Percentiles rank a stretch among this genome's conserved stretches.
Evolutionary conservation across 768 basidiomycete genomes (phyloP).

Genomic region (Leccinum ochraceum): DNA sequence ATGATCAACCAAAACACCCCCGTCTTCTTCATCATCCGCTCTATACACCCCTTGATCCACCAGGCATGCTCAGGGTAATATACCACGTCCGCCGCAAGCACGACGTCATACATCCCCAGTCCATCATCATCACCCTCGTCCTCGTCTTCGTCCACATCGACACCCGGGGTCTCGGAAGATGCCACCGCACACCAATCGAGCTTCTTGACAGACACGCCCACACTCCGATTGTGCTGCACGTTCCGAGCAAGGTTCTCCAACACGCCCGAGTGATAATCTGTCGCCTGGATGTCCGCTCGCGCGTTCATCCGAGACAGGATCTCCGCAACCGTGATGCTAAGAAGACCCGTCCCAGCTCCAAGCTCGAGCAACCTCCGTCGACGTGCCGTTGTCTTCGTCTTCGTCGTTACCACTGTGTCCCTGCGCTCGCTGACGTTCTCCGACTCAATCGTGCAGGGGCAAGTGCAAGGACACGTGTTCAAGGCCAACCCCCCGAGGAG

Average conservation of each 20-base stretch:
- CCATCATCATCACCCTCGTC: neutral
- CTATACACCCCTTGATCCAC: constrained; percentile 68
- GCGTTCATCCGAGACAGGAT: constrained; percentile 33
- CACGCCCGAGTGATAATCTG: constrained; percentile 79
- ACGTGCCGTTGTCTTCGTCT: neutral
- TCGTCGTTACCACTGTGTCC: neutral
- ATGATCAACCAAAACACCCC: constrained; percentile 77
- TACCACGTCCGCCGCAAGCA: constrained; percentile 79
- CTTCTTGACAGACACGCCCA: constrained; percentile 43
- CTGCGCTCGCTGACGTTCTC: neutral
- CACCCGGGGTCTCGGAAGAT: constrained; percentile 17
- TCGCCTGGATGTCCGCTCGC: constrained; percentile 52
- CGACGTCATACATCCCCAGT: constrained; percentile 53
- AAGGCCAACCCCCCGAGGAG: constrained; percentile 30
- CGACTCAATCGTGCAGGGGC: neutral
- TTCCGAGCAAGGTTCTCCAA: constrained; percentile 67
- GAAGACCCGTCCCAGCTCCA: constrained; percentile 83
- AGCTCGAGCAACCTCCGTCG: constrained; percentile 64
- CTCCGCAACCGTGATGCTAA: constrained; percentile 69
- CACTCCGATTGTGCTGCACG: constrained; percentile 48
- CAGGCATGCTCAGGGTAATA: constrained; percentile 69
- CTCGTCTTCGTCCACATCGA: constrained; percentile 5
- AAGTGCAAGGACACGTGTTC: constrained; percentile 5
- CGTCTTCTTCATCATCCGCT: constrained; percentile 41
- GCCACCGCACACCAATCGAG: constrained; percentile 69